phyloP scores from a whole-genome alignment of 495 filamentous ascomycete genomes.

The Hypoxylon rickii region DNA sequence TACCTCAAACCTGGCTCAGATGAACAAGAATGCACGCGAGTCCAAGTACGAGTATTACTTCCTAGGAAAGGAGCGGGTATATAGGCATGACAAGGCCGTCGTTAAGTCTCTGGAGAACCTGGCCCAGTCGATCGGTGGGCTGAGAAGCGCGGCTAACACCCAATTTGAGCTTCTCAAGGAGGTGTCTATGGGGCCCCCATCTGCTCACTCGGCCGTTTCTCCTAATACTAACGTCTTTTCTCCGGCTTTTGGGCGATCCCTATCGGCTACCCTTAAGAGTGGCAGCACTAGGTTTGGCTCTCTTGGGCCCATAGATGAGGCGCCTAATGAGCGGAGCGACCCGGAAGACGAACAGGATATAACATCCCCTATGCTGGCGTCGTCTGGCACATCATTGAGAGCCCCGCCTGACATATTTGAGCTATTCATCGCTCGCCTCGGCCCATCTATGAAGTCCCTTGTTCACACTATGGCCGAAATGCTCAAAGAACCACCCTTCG shows the following conservation, averaged over 20 bases:
- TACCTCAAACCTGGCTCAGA: conserved; percentile 66
- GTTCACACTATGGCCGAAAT: conserved; percentile 88
- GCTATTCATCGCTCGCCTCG: conserved; percentile 82
- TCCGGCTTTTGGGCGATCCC: conserved; percentile 37
- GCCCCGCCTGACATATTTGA: conserved; percentile 82
- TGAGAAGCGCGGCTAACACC: conserved; percentile 85
- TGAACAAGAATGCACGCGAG: conserved; percentile 82
- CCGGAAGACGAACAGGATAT: conserved; percentile 42
- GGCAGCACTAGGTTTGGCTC: conserved; percentile 37
- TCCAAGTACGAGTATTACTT: conserved; percentile 91
- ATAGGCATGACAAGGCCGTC: conserved; percentile 76
- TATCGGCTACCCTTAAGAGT: conserved; percentile 39
- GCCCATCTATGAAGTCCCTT: conserved; percentile 93
- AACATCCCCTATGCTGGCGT: conserved; percentile 17
- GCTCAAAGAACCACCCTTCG: conserved; percentile 84
- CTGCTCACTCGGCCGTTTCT: conserved; percentile 29
- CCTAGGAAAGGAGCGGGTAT: conserved; percentile 79
- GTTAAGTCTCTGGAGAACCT: conserved; percentile 86
- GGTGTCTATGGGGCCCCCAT: conserved; percentile 37
- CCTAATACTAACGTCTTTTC: conserved; percentile 41
- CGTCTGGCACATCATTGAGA: conserved; percentile 40
- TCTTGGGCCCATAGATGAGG: conserved; percentile 69
- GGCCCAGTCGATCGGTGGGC: conserved; percentile 86
- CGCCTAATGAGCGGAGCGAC: conserved; percentile 62
- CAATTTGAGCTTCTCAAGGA: conserved; percentile 84